These are phyloP conservation scores for Diutina siamensis DNA, from an alignment of 1,139 yeast species.

Conservation along the genomic window DNA sequence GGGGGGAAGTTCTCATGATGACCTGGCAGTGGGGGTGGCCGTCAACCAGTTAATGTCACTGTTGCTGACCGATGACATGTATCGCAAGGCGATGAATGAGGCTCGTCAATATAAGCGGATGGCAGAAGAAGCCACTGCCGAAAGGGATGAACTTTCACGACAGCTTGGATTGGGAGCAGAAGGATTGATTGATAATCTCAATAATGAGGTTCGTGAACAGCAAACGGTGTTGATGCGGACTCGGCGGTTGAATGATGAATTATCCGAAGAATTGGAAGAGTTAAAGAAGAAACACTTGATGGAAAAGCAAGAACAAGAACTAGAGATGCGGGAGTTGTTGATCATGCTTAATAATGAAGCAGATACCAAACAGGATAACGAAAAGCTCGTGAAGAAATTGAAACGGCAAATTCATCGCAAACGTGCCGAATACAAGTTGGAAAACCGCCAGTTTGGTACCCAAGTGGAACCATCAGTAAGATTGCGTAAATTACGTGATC, in stretches of 20 bases:
- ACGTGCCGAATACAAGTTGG: constrained; percentile 49
- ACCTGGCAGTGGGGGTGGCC: constrained; percentile 71
- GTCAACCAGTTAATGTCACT: constrained; percentile 68
- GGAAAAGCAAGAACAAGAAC: constrained; percentile 79
- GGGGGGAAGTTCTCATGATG: constrained; percentile 32
- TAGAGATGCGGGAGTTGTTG: constrained; percentile 78
- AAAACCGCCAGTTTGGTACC: constrained; percentile 44
- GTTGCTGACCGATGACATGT: constrained; percentile 86
- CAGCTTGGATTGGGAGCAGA: constrained; percentile 76
- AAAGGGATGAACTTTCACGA: constrained; percentile 65
- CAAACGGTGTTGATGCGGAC: constrained; percentile 57
- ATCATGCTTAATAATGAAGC: constrained; percentile 45
- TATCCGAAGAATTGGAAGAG: constrained; percentile 59
- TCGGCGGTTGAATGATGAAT: constrained; percentile 52
- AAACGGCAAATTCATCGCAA: constrained; percentile 52
- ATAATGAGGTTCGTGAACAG: constrained; percentile 63
- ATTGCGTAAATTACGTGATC: constrained; percentile 62
- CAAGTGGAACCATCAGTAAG: constrained; percentile 69
- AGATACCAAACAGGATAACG: constrained; percentile 24
- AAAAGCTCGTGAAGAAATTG: constrained; percentile 35
- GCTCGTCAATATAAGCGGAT: constrained; percentile 52
- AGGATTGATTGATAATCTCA: constrained; percentile 65
- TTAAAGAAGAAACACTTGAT: constrained; percentile 55
- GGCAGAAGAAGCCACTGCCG: constrained; percentile 77
- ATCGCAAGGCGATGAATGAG: constrained; percentile 66